phyloP scores from a whole-genome alignment of 2,329 filamentous ascomycete species.

The Myotisia sp. region DNA sequence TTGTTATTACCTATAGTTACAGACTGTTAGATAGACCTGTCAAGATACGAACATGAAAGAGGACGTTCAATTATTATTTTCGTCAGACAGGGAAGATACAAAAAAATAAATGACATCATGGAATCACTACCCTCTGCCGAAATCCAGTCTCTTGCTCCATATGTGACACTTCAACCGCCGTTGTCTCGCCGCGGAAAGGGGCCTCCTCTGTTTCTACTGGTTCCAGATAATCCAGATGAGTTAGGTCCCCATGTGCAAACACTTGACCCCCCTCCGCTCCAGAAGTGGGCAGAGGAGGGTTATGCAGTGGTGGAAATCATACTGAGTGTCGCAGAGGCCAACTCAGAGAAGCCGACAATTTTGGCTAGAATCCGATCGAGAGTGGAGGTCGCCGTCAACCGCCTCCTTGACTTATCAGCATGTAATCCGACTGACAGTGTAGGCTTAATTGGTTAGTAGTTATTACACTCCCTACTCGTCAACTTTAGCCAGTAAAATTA shows the following conservation, averaged over 20 bases:
- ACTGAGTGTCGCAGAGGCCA: conserved; percentile 4
- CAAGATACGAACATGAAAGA: too few relatives aligned
- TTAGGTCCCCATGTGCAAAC: conserved; percentile 23
- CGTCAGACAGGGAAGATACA: too few relatives aligned
- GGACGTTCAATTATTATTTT: too few relatives aligned
- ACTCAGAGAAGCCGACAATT: too few relatives aligned
- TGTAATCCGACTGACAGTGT: conserved; percentile 16
- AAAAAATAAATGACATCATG: too few relatives aligned
- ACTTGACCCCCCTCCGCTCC: conserved; percentile 40
- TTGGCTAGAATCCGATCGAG: background rate
- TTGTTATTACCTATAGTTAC: too few relatives aligned
- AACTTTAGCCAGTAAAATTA: background rate
- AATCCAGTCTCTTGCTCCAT: too few relatives aligned
- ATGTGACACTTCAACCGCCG: conserved; percentile 29
- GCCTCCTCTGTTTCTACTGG: conserved; percentile 35
- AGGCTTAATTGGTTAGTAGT: conserved; percentile 21
- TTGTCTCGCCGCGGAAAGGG: conserved; percentile 37
- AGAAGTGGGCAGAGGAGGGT: conserved; percentile 61
- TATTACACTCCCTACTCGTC: too few relatives aligned
- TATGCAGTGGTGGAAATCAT: conserved; percentile 46
- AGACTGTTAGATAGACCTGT: too few relatives aligned
- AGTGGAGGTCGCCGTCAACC: background rate
- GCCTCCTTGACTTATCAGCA: conserved; percentile 11
- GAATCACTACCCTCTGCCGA: too few relatives aligned
- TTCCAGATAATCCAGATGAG: conserved; percentile 23